Percentiles rank a stretch among this genome's conserved stretches.
phyloP scores from a whole-genome alignment of 1,284 basidiomycete species.

The Ustanciosporium gigantosporum region DNA sequence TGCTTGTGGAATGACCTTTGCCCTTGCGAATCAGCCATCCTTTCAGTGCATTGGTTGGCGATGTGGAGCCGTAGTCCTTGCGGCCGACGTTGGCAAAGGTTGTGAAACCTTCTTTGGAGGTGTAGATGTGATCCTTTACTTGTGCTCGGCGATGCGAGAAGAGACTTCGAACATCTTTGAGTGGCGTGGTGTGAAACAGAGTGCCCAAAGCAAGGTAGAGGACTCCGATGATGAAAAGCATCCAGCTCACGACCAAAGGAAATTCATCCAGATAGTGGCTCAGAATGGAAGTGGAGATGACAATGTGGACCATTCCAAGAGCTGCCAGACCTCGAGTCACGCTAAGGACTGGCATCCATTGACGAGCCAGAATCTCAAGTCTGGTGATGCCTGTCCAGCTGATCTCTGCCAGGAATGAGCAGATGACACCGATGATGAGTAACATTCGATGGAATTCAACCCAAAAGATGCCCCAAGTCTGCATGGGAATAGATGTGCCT shows the following conservation, averaged over 20 bases:
- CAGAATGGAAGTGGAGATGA: conserved; percentile 25
- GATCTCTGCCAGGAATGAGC: conserved; percentile 27
- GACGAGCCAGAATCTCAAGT: conserved; percentile 9
- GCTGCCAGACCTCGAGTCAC: conserved; percentile 20
- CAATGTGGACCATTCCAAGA: conserved; percentile 36
- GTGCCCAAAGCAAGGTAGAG: conserved; percentile 17
- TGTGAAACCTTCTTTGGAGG: not conserved
- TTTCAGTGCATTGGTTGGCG: not conserved
- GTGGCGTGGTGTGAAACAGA: conserved; percentile 3
- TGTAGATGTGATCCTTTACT: conserved; percentile 2
- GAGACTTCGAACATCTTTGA: conserved; percentile 20
- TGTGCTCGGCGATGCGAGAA: conserved; percentile 3
- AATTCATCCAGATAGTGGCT: conserved; percentile 37
- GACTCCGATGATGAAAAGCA: conserved; percentile 38
- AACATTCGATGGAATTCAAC: conserved; percentile 36
- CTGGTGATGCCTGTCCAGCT: conserved; percentile 24
- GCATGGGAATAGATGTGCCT: conserved; percentile 43
- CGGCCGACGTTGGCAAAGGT: too few species aligned
- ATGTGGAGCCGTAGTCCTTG: too few species aligned
- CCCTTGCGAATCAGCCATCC: conserved; percentile 9
- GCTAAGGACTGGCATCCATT: conserved; percentile 38
- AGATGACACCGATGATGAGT: conserved; percentile 14
- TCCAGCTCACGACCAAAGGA: conserved; percentile 40
- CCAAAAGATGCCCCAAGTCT: conserved; percentile 53
- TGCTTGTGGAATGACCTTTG: not conserved